Conservation (phyloP, 441 rosid genomes). For the Codiaeum variegatum region DNA sequence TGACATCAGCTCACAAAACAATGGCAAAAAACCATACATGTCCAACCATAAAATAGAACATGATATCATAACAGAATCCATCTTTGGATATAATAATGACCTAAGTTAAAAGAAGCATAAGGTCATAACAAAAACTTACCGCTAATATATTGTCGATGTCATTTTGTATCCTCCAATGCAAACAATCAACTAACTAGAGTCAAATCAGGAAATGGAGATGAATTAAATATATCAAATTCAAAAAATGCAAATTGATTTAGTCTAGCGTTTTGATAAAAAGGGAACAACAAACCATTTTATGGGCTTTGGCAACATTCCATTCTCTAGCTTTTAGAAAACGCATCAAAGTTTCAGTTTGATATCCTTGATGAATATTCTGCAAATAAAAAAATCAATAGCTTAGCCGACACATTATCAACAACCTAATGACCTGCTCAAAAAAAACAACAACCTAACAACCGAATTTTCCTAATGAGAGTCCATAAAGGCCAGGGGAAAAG, state of each 20-base stretch:
- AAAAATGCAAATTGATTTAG: not conserved
- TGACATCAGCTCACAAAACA: not conserved
- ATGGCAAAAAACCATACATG: not conserved
- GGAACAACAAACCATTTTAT: conserved; percentile 63
- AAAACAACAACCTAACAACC: not conserved
- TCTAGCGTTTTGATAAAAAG: conserved; percentile 1
- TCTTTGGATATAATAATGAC: conserved; percentile 1
- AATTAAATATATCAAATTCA: not conserved
- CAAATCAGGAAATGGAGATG: conserved; percentile 16
- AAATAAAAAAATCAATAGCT: conserved; percentile 20
- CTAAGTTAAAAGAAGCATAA: conserved; percentile 1
- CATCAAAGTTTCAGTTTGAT: conserved; percentile 53
- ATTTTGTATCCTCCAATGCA: conserved; percentile 83
- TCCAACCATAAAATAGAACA: not conserved
- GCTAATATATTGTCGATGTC: conserved; percentile 71
- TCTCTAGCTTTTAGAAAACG: conserved; percentile 94
- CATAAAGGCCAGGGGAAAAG: not conserved
- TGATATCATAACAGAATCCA: not conserved
- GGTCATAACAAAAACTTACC: conserved; percentile 42
- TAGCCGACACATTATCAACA: not conserved
- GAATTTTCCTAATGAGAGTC: not conserved
- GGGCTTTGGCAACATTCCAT: conserved; percentile 74
- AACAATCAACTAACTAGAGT: conserved; percentile 73
- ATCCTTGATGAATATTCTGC: conserved; percentile 88
- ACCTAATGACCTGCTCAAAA: not conserved